Percentiles rank a stretch among this genome's conserved stretches.
Conservation (phyloP, 2,329 filamentous ascomycete genomes). For the Fusarium nanum region DNA sequence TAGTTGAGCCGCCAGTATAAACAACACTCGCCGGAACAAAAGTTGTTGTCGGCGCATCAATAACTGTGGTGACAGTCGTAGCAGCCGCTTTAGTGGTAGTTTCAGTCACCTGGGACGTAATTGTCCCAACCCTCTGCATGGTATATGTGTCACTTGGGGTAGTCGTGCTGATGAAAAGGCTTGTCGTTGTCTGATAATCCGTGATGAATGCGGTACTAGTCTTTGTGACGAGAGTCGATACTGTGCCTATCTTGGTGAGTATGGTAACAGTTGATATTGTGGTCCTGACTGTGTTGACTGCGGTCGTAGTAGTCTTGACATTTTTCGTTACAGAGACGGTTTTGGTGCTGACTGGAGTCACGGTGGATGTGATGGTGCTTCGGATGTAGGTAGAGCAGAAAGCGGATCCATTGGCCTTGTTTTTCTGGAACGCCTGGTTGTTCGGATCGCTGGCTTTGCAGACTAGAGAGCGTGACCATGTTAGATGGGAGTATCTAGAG, state of each 20-base stretch:
- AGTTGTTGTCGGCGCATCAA: not conserved
- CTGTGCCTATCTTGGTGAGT: not conserved
- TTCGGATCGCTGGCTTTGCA: not conserved
- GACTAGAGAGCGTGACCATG: not conserved
- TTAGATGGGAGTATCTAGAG: not conserved
- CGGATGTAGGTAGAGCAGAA: not conserved
- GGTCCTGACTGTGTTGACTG: not conserved
- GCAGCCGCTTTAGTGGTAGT: not conserved
- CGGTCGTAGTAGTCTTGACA: not conserved
- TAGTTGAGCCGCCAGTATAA: not conserved
- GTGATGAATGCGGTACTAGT: not conserved
- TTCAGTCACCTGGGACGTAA: not conserved
- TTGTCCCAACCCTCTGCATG: not conserved
- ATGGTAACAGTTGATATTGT: not conserved
- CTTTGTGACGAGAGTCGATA: not conserved
- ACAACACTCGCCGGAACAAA: rapidly evolving
- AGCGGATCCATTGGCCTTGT: not conserved
- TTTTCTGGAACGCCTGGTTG: not conserved
- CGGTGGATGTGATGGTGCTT: not conserved
- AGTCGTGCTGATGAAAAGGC: not conserved
- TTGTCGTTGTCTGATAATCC: not conserved
- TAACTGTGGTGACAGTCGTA: not conserved
- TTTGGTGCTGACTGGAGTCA: not conserved
- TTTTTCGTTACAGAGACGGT: not conserved
- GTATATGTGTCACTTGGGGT: not conserved